Conservation (phyloP, 306 rosid genomes). For the Castanea mollissima region DNA sequence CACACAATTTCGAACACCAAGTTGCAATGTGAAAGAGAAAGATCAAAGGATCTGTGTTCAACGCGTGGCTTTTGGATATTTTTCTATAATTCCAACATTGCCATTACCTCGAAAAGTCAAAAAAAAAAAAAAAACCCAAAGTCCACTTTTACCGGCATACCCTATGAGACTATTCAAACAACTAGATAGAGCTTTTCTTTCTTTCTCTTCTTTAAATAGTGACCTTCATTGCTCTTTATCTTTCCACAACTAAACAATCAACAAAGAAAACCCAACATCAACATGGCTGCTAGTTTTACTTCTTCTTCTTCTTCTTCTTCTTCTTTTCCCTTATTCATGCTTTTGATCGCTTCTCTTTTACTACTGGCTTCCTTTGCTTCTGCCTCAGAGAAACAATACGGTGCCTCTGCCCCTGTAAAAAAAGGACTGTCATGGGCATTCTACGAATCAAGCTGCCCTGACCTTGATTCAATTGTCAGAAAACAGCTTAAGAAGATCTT, state of each 20-base stretch:
- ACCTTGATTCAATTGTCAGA: constrained; percentile 47
- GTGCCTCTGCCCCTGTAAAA: background rate
- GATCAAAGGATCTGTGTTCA: background rate
- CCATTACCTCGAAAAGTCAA: background rate
- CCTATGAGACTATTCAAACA: background rate
- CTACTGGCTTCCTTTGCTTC: constrained; percentile 1
- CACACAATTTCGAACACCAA: background rate
- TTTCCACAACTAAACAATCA: background rate
- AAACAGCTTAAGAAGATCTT: constrained; percentile 53
- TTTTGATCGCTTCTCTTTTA: constrained; percentile 26
- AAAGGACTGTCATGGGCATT: constrained; percentile 39
- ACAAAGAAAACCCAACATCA: background rate
- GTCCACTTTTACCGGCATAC: too few species aligned
- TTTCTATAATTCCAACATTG: background rate
- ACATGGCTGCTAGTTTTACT: constrained; percentile 18
- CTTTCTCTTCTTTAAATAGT: background rate
- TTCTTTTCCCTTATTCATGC: background rate
- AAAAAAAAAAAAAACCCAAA: background rate
- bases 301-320: constrained; percentile 25
- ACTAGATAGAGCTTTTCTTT: background rate
- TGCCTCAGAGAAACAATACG: constrained; percentile 19
- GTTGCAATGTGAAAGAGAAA: background rate
- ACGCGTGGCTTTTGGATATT: background rate
- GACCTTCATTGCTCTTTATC: background rate
- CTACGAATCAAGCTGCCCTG: constrained; percentile 45